phyloP scores from a whole-genome alignment of 768 basidiomycete species.

The Tricholoma sp. region DNA sequence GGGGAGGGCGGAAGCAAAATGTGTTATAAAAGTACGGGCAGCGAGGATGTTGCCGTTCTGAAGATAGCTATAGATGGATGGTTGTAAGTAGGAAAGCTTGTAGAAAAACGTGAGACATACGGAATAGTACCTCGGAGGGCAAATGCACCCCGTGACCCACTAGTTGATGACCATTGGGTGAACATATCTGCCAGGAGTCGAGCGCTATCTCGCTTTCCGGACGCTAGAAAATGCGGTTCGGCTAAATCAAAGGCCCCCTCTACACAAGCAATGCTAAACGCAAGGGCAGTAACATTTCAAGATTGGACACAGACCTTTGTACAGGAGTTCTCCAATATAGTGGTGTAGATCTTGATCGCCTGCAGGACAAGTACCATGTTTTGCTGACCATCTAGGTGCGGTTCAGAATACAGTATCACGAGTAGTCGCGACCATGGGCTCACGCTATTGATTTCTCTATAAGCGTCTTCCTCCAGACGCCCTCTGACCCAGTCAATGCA shows the following conservation, averaged over 20 bases:
- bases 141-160: constrained; percentile 60
- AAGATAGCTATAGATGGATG: constrained; percentile 48
- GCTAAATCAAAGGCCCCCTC: constrained; percentile 74
- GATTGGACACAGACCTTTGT: constrained; percentile 49
- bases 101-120: constrained; percentile 39
- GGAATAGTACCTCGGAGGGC: constrained; percentile 83
- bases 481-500: constrained; percentile 72
- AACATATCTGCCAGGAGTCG: constrained; percentile 82
- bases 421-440: constrained; percentile 23
- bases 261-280: constrained; percentile 22
- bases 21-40: constrained; percentile 86
- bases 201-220: constrained; percentile 87
- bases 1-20: constrained; percentile 64
- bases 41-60: constrained; percentile 89
- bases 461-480: constrained; percentile 87
- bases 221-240: constrained; percentile 77
- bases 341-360: constrained; percentile 88
- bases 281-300: not conserved
- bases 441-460: constrained; percentile 83
- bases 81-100: not conserved
- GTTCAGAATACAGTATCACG: constrained; percentile 13
- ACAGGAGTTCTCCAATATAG: constrained; percentile 84
- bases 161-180: constrained; percentile 64
- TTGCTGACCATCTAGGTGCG: constrained; percentile 73
- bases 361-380: constrained; percentile 69